phyloP scores from a whole-genome alignment of 2,329 filamentous ascomycete genomes.

The Diaporthe vexans region DNA sequence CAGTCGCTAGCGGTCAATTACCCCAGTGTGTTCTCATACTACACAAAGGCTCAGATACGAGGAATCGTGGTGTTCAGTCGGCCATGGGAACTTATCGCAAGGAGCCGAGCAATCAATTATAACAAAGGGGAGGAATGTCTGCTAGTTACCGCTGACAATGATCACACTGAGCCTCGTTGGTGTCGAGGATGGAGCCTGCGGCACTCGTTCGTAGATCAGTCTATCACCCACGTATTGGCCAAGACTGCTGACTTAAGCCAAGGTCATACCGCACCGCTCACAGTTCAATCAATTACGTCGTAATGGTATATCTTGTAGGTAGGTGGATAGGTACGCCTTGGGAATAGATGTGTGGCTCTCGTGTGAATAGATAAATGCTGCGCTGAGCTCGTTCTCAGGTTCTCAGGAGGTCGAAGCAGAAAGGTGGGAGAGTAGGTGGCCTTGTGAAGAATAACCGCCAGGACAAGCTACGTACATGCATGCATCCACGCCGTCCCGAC shows the following conservation, averaged over 20 bases:
- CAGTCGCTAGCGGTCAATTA: neutral
- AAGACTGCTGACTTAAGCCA: neutral
- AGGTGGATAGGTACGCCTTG: neutral
- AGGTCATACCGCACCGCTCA: neutral
- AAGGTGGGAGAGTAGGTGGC: neutral
- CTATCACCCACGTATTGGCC: no score
- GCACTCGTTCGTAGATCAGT: no score
- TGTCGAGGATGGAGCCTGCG: no score
- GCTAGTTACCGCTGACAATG: neutral
- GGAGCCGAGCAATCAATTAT: neutral
- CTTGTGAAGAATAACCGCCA: neutral
- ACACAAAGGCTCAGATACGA: neutral
- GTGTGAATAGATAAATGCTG: slow-evolving; percentile 2
- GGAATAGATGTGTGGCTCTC: neutral
- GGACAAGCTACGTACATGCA: neutral
- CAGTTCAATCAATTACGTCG: neutral
- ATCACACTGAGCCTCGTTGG: no score
- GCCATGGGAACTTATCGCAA: neutral
- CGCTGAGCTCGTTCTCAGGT: slow-evolving; percentile 11
- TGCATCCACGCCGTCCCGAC: neutral
- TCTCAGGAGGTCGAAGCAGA: neutral
- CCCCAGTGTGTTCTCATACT: neutral
- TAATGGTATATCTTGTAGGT: slow-evolving; percentile 6
- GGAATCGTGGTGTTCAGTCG: neutral
- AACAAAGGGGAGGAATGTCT: neutral